Percentiles rank a stretch among this genome's conserved stretches.
Conservation (phyloP, 805 yeast species). For the Cyberlindnera nakhonratchasimensis region DNA sequence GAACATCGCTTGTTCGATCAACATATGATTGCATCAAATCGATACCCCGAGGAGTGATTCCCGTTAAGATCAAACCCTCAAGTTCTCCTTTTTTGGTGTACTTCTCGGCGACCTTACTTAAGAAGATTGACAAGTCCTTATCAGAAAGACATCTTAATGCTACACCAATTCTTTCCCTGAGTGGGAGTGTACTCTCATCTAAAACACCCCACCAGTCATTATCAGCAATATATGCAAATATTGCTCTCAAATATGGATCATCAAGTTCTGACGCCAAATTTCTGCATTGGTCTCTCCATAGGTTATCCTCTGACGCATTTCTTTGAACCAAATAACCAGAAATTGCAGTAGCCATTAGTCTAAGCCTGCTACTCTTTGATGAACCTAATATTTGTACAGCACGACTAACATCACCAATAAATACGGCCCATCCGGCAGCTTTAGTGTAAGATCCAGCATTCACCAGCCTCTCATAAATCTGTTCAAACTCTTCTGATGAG, state of each 20-base stretch:
- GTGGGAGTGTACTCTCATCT: constrained; percentile 83
- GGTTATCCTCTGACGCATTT: constrained; percentile 38
- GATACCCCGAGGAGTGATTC: constrained; percentile 83
- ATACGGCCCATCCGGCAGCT: constrained; percentile 98
- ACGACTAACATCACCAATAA: constrained; percentile 79
- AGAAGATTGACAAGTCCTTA: constrained; percentile 66
- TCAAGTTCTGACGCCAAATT: constrained; percentile 82
- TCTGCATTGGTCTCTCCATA: constrained; percentile 94
- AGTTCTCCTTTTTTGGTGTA: constrained; percentile 79
- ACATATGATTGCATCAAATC: constrained; percentile 82
- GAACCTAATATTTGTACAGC: constrained; percentile 77
- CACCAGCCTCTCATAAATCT: constrained; percentile 55
- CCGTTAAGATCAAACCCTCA: constrained; percentile 88
- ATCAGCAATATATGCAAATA: constrained; percentile 90
- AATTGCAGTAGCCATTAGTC: constrained; percentile 87
- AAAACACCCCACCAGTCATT: constrained; percentile 96
- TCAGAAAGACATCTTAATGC: constrained; percentile 85
- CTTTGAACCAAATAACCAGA: constrained; percentile 81
- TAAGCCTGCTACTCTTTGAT: constrained; percentile 66
- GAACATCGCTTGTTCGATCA: constrained; percentile 85
- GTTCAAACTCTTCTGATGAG: constrained; percentile 70
- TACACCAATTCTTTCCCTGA: constrained; percentile 85
- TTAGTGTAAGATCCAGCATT: constrained; percentile 64
- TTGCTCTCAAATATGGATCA: constrained; percentile 85
- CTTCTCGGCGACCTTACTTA: constrained; percentile 63